These are phyloP conservation scores for Haematococcus sp. DNA, from an alignment of 139 green algal genomes.

Conservation along the genomic window DNA sequence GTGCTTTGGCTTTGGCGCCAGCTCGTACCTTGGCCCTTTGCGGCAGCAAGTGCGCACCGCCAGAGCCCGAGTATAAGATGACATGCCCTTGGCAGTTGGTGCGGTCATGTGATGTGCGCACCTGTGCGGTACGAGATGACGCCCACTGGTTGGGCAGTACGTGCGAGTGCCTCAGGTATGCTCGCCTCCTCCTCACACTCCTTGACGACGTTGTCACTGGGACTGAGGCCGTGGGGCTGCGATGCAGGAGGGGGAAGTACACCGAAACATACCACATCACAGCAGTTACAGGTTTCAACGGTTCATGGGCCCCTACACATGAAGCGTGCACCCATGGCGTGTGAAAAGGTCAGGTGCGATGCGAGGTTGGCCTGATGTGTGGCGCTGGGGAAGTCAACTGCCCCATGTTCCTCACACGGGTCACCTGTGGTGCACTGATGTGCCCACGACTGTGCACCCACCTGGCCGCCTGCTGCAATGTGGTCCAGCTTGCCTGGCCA, in stretches of 20 bases:
- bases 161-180: conserved; percentile 72
- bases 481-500: conserved; percentile 95
- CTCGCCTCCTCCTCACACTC: conserved; percentile 93
- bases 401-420: too few species aligned
- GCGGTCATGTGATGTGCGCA: not conserved
- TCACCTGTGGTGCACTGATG: too few species aligned
- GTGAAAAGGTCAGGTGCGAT: too few species aligned
- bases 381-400: too few species aligned
- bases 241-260: too few species aligned
- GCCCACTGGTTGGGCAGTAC: conserved; percentile 37
- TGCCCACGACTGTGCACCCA: too few species aligned
- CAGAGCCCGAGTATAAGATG: not conserved
- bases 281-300: too few species aligned
- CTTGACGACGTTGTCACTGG: conserved; percentile 86
- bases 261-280: too few species aligned
- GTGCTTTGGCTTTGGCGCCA: too few species aligned
- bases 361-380: too few species aligned
- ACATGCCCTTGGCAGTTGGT: not conserved
- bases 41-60: not conserved
- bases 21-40: too few species aligned
- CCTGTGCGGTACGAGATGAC: conserved; percentile 55
- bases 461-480: conserved; percentile 88
- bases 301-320: too few species aligned
- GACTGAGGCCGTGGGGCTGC: conserved; percentile 73
- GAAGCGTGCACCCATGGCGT: not conserved